Base-by-base conservation (phyloP, 371 early-diverging fungal genomes). In the Rhizopus sp. region DNA sequence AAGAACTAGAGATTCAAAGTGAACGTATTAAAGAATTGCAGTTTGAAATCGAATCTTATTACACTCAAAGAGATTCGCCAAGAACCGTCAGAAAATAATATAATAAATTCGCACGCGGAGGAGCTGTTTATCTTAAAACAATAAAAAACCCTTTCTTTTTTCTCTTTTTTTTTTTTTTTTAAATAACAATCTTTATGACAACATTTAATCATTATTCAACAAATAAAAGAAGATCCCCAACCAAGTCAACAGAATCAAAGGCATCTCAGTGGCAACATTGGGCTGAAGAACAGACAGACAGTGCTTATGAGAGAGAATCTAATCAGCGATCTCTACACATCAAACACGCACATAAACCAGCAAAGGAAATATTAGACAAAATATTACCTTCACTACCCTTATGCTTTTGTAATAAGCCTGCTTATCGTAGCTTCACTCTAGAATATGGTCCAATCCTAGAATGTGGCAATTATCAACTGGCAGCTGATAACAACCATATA, bases 1-100 rank as follows among this genome's bases (percentile, higher is more conserved):
- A 94, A 71, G 96, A 98, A 60, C 81, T 98, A 59, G 98, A 98
- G 74, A 75, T 84, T 51, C 93, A 95, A 72, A 95, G 96, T 72
- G 85, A 83, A 65, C 79, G 83, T 39, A 90, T 97, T 64, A 95
- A 94, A 78, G 85, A 88, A 63, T 79, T 96, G 58, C 94, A 94
- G 72, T 83, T 81, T 64, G 97, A 95, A 63, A 63, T 90, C 48
- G 92, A 92, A 33, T 57, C 62, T 31, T 67, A 63, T 51, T 73
- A 73, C 47, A 61, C 64, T 48, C 70, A 76, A 30, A 69, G 74
- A 35, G 72, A 69, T 46, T 69, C 69, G 6, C 63, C 69, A 17
- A 65, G 63, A 62, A 60, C 47, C 50, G 57, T 70, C 51, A 57
- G 69, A 66, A 77, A 73, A 49, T 70, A 63, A 53, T 6, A 41